Evolutionary conservation across 805 yeast species (phyloP).

Genomic region (Grigorovia jiainica): DNA sequence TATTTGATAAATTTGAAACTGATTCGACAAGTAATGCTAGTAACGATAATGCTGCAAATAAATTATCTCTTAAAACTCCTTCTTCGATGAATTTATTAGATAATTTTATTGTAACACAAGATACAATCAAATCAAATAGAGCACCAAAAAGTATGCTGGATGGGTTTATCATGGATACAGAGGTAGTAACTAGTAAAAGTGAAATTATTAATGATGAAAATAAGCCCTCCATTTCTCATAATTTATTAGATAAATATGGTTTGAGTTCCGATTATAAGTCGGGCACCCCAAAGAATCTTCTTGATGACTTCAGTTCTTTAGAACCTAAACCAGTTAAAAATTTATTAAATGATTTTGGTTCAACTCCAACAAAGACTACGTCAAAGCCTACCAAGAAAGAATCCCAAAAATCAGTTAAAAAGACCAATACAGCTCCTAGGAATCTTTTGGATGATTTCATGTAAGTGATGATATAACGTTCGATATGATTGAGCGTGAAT

Average conservation of each 20-base stretch:
- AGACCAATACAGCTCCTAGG: conserved; percentile 12
- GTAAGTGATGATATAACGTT: conserved; percentile 9
- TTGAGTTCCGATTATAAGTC: not conserved
- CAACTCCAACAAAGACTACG: not conserved
- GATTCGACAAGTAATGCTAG: not conserved
- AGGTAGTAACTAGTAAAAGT: no score
- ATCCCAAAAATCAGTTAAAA: not conserved
- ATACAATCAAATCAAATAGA: not conserved
- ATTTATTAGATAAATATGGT: not conserved
- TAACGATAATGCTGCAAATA: not conserved
- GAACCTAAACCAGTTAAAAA: conserved; percentile 1
- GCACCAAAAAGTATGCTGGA: conserved; percentile 12
- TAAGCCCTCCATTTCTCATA: not conserved
- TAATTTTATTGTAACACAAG: not conserved
- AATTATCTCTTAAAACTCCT: no score
- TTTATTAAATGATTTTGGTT: conserved; percentile 4
- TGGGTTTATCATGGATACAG: conserved; percentile 7
- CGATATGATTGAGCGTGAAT: no score
- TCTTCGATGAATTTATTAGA: not conserved
- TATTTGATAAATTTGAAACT: conserved; percentile 23
- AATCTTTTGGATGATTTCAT: conserved; percentile 28
- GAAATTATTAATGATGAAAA: not conserved
- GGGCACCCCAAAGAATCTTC: not conserved
- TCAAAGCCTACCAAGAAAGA: not conserved
- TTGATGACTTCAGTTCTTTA: conserved; percentile 6